Evolutionary conservation across 2,329 filamentous ascomycete species (phyloP), one percentile per base, ranked within the genome.

Genomic region (Ceratocystis alfenasii): DNA sequence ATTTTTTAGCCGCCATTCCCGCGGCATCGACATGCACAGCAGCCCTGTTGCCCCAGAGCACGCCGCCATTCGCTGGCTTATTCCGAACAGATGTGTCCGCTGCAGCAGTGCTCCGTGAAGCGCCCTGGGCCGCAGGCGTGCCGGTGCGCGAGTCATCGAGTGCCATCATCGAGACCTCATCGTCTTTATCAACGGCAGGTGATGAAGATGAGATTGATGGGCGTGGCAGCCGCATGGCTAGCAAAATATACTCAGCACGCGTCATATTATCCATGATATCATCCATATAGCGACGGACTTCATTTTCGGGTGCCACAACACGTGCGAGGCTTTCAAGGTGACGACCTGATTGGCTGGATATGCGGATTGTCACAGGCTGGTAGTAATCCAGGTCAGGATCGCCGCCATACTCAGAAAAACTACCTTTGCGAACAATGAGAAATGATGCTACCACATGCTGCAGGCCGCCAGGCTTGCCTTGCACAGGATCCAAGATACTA

Each of bases 361-460:
- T 74, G 20, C 84, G 80, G 64, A 88, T 80, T 0, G 81, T 87
- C 33, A 92, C 81, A 1, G 89, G 88, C 70, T 92, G 87, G 72
- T 90, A 93, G 74, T 88, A 90, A 71, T 90, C 85, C 12, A 87
- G 75, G 7, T 78, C 76, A 0, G 82, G 83, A 68, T 87, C 82
- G n/a, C 82, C 83, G 66, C 81, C 80, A 67, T 85, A 83, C 70
- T 87, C 85, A 1, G 83, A 82, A n/a, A 78, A 79, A 70, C 84
- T 86, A 36, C 86, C 88, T 73, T 87, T 87, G 62, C 87, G 85
- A 5, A 89, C 87, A 67, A 92, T 84, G 10, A 94, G 77, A 72
- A 93, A 94, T 0, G 88, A 92, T 2, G 86, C 86, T 55, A 90
- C 81, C 1, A 89, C 81, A 71, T 84, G 86, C 72, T 94, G 88